These are phyloP conservation scores for Pezicula neosporulosa DNA, from an alignment of 2,329 filamentous ascomycete genomes.

Conservation along the genomic window DNA sequence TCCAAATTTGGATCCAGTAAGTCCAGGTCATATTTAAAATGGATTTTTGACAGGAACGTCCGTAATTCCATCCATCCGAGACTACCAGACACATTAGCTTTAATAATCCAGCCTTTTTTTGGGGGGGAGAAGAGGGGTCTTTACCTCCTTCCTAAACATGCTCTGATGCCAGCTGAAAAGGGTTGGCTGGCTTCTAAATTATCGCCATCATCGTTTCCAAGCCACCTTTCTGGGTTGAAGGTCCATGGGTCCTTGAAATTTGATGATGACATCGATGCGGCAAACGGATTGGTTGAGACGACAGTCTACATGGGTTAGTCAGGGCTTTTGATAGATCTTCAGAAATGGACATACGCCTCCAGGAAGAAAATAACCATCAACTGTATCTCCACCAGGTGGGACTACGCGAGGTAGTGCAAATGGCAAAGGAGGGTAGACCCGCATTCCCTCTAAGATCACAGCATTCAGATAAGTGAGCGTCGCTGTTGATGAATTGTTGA, in stretches of 20 bases:
- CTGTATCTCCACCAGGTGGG: not conserved
- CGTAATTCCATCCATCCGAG: conserved; percentile 14
- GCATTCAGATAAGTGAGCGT: conserved; percentile 7
- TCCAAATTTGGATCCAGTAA: conserved; percentile 17
- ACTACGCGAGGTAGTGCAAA: not conserved
- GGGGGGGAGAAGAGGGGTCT: not conserved
- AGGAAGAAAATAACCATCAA: conserved; percentile 2
- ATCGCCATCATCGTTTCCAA: conserved; percentile 26
- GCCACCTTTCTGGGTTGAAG: conserved; percentile 35
- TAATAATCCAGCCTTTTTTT: not conserved
- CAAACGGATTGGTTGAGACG: conserved; percentile 29
- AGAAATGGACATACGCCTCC: not conserved
- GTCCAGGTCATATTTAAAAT: conserved; percentile 4
- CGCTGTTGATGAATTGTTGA: not conserved
- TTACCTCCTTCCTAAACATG: conserved; percentile 28
- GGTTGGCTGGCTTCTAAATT: conserved; percentile 23
- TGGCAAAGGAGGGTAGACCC: conserved; percentile 12
- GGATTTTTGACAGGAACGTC: conserved; percentile 19
- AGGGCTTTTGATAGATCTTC: conserved; percentile 4
- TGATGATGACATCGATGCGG: conserved; percentile 24
- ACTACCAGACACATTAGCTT: not conserved
- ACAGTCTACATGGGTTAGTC: conserved; percentile 29
- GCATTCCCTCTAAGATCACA: conserved; percentile 9
- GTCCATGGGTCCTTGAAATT: conserved; percentile 24
- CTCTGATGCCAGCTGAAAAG: conserved; percentile 31